Evolutionary conservation across 1,284 basidiomycete species (phyloP), one percentile per base, ranked within the genome.

Genomic region (Pseudozyma sp.): DNA sequence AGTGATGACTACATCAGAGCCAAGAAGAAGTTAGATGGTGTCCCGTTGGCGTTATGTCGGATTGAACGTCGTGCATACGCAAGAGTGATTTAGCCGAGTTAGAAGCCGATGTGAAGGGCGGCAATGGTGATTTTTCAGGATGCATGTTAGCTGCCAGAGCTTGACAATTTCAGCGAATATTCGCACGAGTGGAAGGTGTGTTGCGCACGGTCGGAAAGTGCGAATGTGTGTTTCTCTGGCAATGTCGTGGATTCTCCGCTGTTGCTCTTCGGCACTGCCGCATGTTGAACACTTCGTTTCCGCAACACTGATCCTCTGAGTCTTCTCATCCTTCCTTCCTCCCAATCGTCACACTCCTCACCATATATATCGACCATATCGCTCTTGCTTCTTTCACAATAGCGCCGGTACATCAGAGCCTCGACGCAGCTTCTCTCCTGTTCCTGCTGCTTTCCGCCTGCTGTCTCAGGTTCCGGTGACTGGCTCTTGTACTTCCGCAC

Each of bases 191-290:
- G 45, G 34, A 48, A 47, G 43, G 16, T n/a, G 43, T 25, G 43
- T 35, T 34, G 52, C 40, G 54, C 45, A 56, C 54, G 54, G 54
- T 56, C 54, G 45, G 35, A 48, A 56, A 56, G 43, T 52, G 62
- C 43, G 34, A 47, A 36, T 12, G 7, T 14, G 19, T 52, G 16
- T 52, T 31, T 34, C 9, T 48, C 38, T 14, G 18, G 45, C 45
- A 47, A 10, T 1, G 10, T 47, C 39, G 16, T 47, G 45, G 10
- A 11, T 47, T 56, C 42, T 21, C 48, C 39, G 31, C 19, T 44
- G 25, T n/a, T 36, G 16, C 19, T 50, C 16, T 21, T 47, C 45
- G 19, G 16, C 45, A 31, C 25, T 31, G 25, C 25, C 25, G 25
- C 25, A 31, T 31, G 25, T 31, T 31, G 25, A 3, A 31, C 34